Conservation (phyloP, 768 basidiomycete genomes). For the Boletus subparvulus region DNA sequence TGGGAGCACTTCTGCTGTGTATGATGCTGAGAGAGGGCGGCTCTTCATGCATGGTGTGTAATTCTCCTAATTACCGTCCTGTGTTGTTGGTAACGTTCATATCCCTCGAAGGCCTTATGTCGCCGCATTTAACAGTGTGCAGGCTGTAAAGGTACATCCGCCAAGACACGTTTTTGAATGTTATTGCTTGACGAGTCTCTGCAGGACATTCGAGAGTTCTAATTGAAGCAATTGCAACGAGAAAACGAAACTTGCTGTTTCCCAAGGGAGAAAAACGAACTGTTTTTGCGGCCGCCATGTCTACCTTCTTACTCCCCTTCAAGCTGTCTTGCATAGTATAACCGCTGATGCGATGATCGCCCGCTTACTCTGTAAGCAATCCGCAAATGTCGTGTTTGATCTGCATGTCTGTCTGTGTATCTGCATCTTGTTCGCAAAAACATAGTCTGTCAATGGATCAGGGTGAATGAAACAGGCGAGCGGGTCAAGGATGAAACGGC, state of each 20-base stretch:
- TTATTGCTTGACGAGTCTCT: neutral
- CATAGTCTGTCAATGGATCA: neutral
- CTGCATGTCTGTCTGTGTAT: neutral
- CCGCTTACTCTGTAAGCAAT: neutral
- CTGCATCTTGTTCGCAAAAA: neutral
- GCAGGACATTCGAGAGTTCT: neutral
- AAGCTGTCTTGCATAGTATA: neutral
- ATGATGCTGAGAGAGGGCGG: conserved; percentile 48
- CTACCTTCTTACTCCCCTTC: neutral
- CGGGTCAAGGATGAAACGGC: neutral
- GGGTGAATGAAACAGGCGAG: no score
- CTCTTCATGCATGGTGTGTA: conserved; percentile 61
- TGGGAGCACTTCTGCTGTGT: conserved; percentile 55
- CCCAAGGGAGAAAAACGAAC: neutral
- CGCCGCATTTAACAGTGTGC: conserved; percentile 38
- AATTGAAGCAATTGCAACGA: neutral
- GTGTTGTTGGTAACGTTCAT: conserved; percentile 7
- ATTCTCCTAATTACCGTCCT: conserved; percentile 1
- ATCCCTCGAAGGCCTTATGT: conserved; percentile 27
- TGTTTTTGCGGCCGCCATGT: neutral
- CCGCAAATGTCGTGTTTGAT: conserved; percentile 1
- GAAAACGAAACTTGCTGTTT: neutral
- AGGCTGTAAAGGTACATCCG: conserved; percentile 15
- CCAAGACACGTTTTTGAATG: conserved; percentile 1
- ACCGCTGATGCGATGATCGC: conserved; percentile 1